phyloP scores from a whole-genome alignment of 495 filamentous ascomycete species.

The Penicillium subrubescens region DNA sequence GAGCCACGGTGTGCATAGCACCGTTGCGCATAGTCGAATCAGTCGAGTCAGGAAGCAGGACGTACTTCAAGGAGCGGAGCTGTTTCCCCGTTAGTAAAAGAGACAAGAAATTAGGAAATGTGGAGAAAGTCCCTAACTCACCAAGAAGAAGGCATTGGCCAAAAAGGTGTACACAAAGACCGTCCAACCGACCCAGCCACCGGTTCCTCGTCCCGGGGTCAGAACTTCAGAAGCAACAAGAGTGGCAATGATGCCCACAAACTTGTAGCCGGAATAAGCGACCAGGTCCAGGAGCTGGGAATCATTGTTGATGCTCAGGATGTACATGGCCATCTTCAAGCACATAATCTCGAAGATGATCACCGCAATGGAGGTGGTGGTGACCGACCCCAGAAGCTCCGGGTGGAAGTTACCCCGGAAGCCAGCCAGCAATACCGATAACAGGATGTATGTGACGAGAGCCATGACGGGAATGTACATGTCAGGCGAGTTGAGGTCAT shows the following conservation, averaged over 20 bases:
- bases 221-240: slow-evolving; percentile 75
- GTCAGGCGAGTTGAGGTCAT: slow-evolving; percentile 96
- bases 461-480: slow-evolving; percentile 95
- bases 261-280: slow-evolving; percentile 98
- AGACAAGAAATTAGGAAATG: background rate
- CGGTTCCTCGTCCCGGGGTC: slow-evolving; percentile 75
- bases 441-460: slow-evolving; percentile 93
- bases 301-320: slow-evolving; percentile 87
- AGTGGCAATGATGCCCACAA: slow-evolving; percentile 91
- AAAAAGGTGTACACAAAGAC: slow-evolving; percentile 89
- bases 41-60: slow-evolving; percentile 84
- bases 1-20: slow-evolving; percentile 75
- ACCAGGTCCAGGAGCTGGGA: slow-evolving; percentile 87
- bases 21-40: slow-evolving; percentile 61
- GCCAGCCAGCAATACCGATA: slow-evolving; percentile 86
- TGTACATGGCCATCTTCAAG: slow-evolving; percentile 89
- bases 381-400: slow-evolving; percentile 85
- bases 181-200: slow-evolving; percentile 84
- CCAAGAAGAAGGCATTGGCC: slow-evolving; percentile 94
- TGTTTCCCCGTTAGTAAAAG: slow-evolving; percentile 42
- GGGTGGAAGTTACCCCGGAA: slow-evolving; percentile 93
- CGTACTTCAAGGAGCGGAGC: slow-evolving; percentile 94
- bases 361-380: slow-evolving; percentile 78
- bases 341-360: slow-evolving; percentile 84
- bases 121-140: slow-evolving; percentile 42